Percentiles rank a stretch among this genome's conserved stretches.
Conservation (phyloP, 306 rosid species). For the Gillenia trifoliata region DNA sequence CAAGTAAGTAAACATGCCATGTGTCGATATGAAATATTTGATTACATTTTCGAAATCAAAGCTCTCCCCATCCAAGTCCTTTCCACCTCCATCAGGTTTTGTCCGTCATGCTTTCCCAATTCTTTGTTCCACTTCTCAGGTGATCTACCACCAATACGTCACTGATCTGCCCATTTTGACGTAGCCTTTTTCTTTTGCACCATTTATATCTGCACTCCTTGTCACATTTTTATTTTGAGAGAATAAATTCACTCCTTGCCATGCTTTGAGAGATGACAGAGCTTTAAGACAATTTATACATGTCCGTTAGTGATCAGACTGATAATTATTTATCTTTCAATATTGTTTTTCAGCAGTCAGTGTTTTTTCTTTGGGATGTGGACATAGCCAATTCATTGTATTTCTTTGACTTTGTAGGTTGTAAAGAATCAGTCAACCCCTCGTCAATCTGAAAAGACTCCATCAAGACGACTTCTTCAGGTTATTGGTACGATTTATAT, state of each 20-base stretch:
- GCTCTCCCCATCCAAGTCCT: background rate
- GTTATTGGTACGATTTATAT: slow-evolving; percentile 73
- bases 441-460: slow-evolving; percentile 65
- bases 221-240: background rate
- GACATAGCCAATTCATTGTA: slow-evolving; percentile 21
- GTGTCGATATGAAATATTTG: background rate
- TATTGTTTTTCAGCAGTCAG: slow-evolving; percentile 9
- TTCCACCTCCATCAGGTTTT: background rate
- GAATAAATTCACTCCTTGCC: background rate
- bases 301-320: background rate
- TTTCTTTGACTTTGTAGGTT: slow-evolving; percentile 42
- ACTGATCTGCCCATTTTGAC: background rate
- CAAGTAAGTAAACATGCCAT: background rate
- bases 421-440: slow-evolving; percentile 61
- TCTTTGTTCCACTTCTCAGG: background rate
- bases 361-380: slow-evolving; percentile 1
- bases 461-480: slow-evolving; percentile 71
- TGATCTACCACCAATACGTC: background rate
- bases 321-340: background rate
- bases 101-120: background rate
- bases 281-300: background rate
- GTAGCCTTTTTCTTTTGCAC: background rate
- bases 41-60: background rate
- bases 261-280: background rate
- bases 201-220: background rate